phyloP scores from a whole-genome alignment of 2,329 filamentous ascomycete species.

The Fonsecaea pugnacius region DNA sequence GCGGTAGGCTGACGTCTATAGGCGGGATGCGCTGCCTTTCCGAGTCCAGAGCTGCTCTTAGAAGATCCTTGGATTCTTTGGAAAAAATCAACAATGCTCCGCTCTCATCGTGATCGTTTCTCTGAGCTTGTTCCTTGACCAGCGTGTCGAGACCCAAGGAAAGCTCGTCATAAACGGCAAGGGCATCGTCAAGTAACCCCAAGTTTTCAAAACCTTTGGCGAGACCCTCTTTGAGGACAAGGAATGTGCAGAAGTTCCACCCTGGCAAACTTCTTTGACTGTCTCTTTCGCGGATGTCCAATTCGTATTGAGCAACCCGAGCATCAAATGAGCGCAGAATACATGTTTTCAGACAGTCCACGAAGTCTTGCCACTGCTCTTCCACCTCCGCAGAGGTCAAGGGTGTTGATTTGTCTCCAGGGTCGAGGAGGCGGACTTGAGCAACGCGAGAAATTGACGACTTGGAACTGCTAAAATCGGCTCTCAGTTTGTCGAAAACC shows the following conservation, averaged over 20 bases:
- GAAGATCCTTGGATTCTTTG: conserved; percentile 69
- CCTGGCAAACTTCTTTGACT: conserved; percentile 83
- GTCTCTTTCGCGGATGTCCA: conserved; percentile 94
- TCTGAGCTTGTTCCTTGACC: conserved; percentile 72
- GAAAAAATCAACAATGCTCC: conserved; percentile 74
- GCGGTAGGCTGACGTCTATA: conserved; percentile 38
- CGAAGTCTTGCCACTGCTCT: conserved; percentile 79
- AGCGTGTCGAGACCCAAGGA: conserved; percentile 83
- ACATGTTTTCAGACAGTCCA: conserved; percentile 81
- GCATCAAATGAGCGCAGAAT: conserved; percentile 90
- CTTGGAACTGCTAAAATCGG: conserved; percentile 87
- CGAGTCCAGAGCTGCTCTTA: conserved; percentile 55
- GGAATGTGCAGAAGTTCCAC: conserved; percentile 99
- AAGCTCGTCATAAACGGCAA: conserved; percentile 93
- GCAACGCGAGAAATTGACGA: conserved; percentile 75
- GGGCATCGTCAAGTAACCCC: conserved; percentile 89
- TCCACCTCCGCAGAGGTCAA: conserved; percentile 79
- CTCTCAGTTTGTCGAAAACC: conserved; percentile 83
- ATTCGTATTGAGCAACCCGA: conserved; percentile 91
- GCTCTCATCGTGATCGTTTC: conserved; percentile 67
- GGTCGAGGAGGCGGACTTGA: conserved; percentile 72
- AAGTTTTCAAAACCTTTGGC: conserved; percentile 95
- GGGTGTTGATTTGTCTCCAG: conserved; percentile 42
- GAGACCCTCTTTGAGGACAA: conserved; percentile 93
- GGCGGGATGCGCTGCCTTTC: conserved; percentile 22